These are phyloP conservation scores for Dovyalis caffra DNA, from an alignment of 345 rosid species.

Conservation along the genomic window DNA sequence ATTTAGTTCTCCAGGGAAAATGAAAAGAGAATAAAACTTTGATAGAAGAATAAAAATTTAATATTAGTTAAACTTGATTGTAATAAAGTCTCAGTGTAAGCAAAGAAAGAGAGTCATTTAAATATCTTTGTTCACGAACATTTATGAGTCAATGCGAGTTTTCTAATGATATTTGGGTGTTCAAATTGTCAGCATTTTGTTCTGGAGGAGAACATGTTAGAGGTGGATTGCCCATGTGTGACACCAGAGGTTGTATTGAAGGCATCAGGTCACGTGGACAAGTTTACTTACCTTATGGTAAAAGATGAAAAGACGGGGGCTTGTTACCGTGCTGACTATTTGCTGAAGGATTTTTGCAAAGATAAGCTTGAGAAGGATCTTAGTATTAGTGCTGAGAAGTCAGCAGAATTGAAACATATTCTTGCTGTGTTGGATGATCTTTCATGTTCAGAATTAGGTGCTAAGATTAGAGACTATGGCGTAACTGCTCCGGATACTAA, in stretches of 20 bases:
- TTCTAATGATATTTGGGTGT: no score
- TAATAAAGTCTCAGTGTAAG: no score
- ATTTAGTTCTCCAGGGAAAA: no score
- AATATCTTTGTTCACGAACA: no score
- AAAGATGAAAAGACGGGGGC: constrained; percentile 84
- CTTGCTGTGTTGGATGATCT: constrained; percentile 80
- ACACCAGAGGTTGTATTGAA: constrained; percentile 89
- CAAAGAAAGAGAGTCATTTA: no score
- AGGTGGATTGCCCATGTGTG: constrained; percentile 92
- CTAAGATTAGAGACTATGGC: constrained; percentile 72
- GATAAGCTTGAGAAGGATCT: constrained; percentile 88
- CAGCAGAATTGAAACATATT: constrained; percentile 76
- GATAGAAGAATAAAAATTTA: no score
- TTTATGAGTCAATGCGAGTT: no score
- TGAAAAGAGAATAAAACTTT: no score
- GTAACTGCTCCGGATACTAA: constrained; percentile 79
- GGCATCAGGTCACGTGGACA: constrained; percentile 97
- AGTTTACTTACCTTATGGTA: constrained; percentile 95
- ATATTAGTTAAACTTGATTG: no score
- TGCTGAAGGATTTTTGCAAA: constrained; percentile 80
- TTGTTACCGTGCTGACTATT: constrained; percentile 82
- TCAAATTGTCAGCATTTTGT: constrained; percentile 82
- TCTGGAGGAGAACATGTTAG: constrained; percentile 88
- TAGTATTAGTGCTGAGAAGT: constrained; percentile 56
- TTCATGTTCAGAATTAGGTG: constrained; percentile 73